Base-by-base conservation (phyloP, 2,329 filamentous ascomycete species). In the Ophiostoma ips region DNA sequence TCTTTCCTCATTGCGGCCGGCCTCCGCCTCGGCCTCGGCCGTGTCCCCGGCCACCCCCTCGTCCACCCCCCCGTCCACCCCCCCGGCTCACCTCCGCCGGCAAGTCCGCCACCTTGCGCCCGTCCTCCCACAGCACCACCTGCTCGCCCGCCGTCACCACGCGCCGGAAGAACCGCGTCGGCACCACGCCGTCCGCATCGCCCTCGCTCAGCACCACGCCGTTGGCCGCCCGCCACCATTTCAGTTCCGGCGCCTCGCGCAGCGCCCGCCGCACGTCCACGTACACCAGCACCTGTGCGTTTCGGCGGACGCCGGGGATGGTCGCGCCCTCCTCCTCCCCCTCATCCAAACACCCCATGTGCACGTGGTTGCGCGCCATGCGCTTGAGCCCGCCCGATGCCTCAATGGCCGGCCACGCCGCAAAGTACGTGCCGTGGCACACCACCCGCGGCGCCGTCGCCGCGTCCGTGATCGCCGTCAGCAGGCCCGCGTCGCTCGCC, bases 341-440 rank as follows among this genome's bases (percentile, higher is more conserved):
- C n/a, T 16, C 47, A 7, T 44, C 49, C 21, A 48, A 16, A 4
- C 49, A 41, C 46, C 86, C 85, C 62, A 92, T 95, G 66, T 98
- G 92, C 28, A 96, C 83, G 61, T 96, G 90, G 55, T 84, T 94
- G 49, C 92, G 68, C 0, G 71, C 72, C 92, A 96, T 96, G 52
- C 74, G 75, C 58, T 77, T 80, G 52, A 98, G 67, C 0, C 90
- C 89, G 5, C 89, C 89, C 0, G 76, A 72, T n/a, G 72, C 71
- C 11, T 88, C 64, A 53, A 98, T 96, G 11, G 71, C 60, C 1
- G 75, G 68, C 83, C 88, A 95, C 18, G 84, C 83, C 13, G 77
- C 76, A 58, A 89, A 86, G 61, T 88, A 94, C 0, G 90, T 95
- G 35, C 92, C 90, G 66, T 96, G 89, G 3, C 96, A 77, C 3